phyloP scores from a whole-genome alignment of 2,329 filamentous ascomycete species.

The Aspergillus sp. region DNA sequence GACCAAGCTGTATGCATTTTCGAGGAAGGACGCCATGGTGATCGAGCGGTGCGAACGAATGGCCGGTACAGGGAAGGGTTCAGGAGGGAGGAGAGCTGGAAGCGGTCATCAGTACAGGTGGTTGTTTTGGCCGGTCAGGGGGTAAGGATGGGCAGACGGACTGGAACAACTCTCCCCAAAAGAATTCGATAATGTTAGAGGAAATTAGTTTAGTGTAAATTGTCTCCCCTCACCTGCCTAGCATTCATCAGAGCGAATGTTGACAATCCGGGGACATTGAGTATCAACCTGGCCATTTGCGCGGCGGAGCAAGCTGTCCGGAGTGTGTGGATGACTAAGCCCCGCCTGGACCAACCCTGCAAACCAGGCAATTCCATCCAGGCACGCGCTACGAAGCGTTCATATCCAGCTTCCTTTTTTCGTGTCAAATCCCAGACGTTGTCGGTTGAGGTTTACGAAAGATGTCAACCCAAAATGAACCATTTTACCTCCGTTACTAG shows the following conservation, averaged over 20 bases:
- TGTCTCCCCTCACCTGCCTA: constrained; percentile 40
- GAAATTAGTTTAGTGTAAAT: constrained; percentile 31
- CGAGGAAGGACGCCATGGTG: constrained; percentile 91
- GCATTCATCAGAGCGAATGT: constrained; percentile 39
- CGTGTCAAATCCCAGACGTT: constrained; percentile 6
- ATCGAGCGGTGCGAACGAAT: constrained; percentile 20
- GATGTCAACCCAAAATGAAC: constrained; percentile 72
- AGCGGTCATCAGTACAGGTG: constrained; percentile 33
- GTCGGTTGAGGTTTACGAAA: constrained; percentile 28
- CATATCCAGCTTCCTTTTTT: constrained; percentile 12
- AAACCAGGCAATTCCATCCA: constrained; percentile 16
- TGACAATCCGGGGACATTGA: constrained; percentile 34
- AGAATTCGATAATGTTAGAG: constrained; percentile 23
- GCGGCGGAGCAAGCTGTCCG: constrained; percentile 38
- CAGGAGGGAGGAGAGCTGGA: constrained; percentile 35
- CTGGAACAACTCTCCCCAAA: constrained; percentile 32
- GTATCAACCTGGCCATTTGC: constrained; percentile 46
- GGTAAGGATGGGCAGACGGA: constrained; percentile 22
- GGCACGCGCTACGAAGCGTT: constrained; percentile 7
- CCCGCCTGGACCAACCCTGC: constrained; percentile 21
- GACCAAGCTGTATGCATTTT: constrained; percentile 93
- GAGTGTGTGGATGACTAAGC: constrained; percentile 51
- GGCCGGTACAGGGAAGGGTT: constrained; percentile 25
- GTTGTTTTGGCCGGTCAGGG: constrained; percentile 28
- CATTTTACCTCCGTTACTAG: constrained; percentile 98